Percentiles rank a stretch among this genome's conserved stretches.
phyloP scores from a whole-genome alignment of 2,329 filamentous ascomycete species.

The Diaporthe longicolla region DNA sequence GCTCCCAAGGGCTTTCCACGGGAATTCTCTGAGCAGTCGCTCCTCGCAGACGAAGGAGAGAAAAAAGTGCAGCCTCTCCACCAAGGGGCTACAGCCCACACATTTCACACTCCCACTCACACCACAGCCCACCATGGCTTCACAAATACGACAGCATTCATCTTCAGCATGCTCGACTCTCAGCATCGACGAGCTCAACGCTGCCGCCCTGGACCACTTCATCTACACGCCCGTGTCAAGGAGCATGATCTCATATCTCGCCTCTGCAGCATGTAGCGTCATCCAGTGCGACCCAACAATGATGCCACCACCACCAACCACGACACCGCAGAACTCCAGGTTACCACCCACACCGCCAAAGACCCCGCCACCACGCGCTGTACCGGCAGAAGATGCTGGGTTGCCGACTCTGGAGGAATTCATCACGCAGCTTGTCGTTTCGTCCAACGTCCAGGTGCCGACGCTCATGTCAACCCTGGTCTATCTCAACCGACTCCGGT shows the following conservation, averaged over 20 bases:
- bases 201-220: conserved; percentile 83
- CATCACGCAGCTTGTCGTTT: conserved; percentile 90
- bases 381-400: conserved; percentile 62
- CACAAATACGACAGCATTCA: conserved; percentile 48
- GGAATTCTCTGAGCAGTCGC: conserved; percentile 43
- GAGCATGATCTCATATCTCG: conserved; percentile 84
- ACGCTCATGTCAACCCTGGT: conserved; percentile 98
- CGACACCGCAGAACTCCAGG: conserved; percentile 53
- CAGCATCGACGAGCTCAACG: conserved; percentile 73
- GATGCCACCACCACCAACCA: conserved; percentile 61
- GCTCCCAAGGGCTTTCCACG: conserved; percentile 11
- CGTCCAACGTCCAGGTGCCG: conserved; percentile 96
- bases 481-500: conserved; percentile 88
- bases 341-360: conserved; percentile 65
- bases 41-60: conserved; percentile 39
- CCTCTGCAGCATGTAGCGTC: conserved; percentile 80
- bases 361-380: conserved; percentile 61
- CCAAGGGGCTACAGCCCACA: conserved; percentile 29
- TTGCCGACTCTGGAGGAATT: conserved; percentile 90
- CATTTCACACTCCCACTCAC: conserved; percentile 43
- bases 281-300: conserved; percentile 81
- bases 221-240: conserved; percentile 81
- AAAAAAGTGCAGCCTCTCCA: conserved; percentile 48
- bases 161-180: conserved; percentile 53
- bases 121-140: conserved; percentile 59